Percentiles rank a stretch among this genome's conserved stretches.
Conservation (phyloP, 371 early-diverging fungal genomes). For the Mucor plumbeus region DNA sequence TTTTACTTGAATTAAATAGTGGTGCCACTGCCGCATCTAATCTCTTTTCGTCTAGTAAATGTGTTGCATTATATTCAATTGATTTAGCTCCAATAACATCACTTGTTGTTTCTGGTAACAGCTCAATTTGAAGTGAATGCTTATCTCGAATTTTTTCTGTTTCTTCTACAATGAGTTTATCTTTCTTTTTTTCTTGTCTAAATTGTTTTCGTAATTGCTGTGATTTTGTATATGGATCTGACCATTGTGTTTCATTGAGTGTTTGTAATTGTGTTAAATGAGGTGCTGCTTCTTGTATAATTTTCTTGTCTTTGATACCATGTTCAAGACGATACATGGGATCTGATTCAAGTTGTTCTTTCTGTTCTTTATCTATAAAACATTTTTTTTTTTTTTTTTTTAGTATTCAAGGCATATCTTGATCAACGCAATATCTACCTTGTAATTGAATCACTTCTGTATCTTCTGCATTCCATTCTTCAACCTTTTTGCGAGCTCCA, state of each 20-base stretch:
- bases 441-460: constrained; percentile 66
- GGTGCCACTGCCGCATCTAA: constrained; percentile 40
- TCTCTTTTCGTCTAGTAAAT: constrained; percentile 38
- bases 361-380: constrained; percentile 58
- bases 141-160: constrained; percentile 60
- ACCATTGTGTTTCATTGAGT: constrained; percentile 71
- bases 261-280: constrained; percentile 65
- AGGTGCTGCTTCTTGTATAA: constrained; percentile 56
- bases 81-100: constrained; percentile 50
- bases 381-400: neutral
- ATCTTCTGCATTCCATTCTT: constrained; percentile 77
- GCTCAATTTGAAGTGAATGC: constrained; percentile 58
- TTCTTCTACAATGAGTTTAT: constrained; percentile 51
- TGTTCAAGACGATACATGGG: constrained; percentile 79
- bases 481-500: constrained; percentile 82
- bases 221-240: constrained; percentile 78
- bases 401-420: neutral
- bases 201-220: constrained; percentile 75
- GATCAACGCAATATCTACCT: constrained; percentile 22
- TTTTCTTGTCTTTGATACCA: constrained; percentile 56
- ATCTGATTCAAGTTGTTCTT: constrained; percentile 62
- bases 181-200: constrained; percentile 69
- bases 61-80: constrained; percentile 41
- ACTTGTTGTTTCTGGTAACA: constrained; percentile 56
- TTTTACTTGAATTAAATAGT: constrained; percentile 32